Base-by-base conservation (phyloP, 1,284 basidiomycete genomes). In the Microbotryum lychnidis-dioicae region DNA sequence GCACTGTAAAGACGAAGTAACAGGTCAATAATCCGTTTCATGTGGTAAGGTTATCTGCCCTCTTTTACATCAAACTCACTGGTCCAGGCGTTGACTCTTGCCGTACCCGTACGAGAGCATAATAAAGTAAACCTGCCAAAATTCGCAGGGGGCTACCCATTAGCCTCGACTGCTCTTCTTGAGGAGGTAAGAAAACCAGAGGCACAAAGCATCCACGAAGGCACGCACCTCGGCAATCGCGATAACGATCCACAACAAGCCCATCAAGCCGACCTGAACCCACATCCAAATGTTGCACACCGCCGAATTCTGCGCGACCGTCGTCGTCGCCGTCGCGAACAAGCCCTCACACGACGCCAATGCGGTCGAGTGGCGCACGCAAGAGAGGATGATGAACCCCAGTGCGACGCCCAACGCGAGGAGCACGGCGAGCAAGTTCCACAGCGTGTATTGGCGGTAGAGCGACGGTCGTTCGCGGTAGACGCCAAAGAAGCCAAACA, bases 181-280 rank as follows among this genome's bases (percentile, higher is more conserved):
- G 27, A 27, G 27, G 6, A 27, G 6, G 27, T 27, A 6, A 27
- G 23, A 18, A 37, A 7, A 27, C 27, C 25, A 58, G 48, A 12
- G 45, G 37, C 14, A 10, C 53, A 33, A 46, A 46, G 21, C 23
- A 31, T 37, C 16, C 57, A 2, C 71, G 70, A 72, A 27, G 6
- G 27, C 27, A 27, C 80, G 69, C 73, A 87, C 85, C 76, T 93
- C 89, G 57, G 87, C 78, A 58, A 87, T 77, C 25, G 82, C 83
- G 33, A 94, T 79, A 14, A 92, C 72, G 7, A 87, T 75, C 87
- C 89, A 94, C 21, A 92, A 77, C 5, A 83, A 87, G 23, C 80
- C 87, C 89, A 94, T 92, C 65, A 94, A 77, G 45, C 91, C 91
- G n/a, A 94, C 78, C 72, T 89, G 87, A 6, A 89, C 87, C 89